Conservation (phyloP, 164 flowering plant genomes). For the Aristolochia contorta region DNA sequence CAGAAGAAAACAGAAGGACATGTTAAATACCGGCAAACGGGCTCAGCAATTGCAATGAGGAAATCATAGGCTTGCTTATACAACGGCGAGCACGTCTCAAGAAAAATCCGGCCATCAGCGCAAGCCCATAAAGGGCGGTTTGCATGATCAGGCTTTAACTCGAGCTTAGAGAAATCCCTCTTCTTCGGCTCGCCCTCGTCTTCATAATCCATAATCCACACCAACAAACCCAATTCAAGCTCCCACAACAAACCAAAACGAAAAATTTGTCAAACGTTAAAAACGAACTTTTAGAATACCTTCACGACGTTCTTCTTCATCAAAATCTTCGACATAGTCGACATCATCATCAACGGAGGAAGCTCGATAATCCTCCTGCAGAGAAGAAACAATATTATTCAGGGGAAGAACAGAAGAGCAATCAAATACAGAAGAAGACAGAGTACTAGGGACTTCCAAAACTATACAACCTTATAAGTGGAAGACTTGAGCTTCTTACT, state of each 20-base stretch:
- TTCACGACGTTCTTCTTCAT: slow-evolving; percentile 24
- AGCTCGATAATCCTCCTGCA: slow-evolving; percentile 19
- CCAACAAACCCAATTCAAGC: background rate
- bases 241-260: background rate
- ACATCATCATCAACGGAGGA: slow-evolving; percentile 16
- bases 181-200: slow-evolving; percentile 46
- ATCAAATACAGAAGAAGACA: background rate
- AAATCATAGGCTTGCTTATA: slow-evolving; percentile 96
- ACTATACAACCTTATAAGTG: slow-evolving; percentile 12
- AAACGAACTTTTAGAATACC: slow-evolving; percentile 7
- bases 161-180: slow-evolving; percentile 77
- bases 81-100: slow-evolving; percentile 78
- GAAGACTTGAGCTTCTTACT: slow-evolving; percentile 40
- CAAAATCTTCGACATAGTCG: slow-evolving; percentile 18
- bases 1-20: background rate
- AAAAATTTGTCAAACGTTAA: background rate
- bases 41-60: slow-evolving; percentile 96
- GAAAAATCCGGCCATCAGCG: slow-evolving; percentile 88
- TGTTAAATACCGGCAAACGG: slow-evolving; percentile 77
- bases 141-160: slow-evolving; percentile 76
- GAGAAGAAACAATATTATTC: background rate
- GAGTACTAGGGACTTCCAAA: background rate
- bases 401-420: background rate
- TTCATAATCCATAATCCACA: slow-evolving; percentile 5
- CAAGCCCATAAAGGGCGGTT: slow-evolving; percentile 97